Evolutionary conservation across 305 asterid species (phyloP).

Genomic region (Solanum aculeatissimum): DNA sequence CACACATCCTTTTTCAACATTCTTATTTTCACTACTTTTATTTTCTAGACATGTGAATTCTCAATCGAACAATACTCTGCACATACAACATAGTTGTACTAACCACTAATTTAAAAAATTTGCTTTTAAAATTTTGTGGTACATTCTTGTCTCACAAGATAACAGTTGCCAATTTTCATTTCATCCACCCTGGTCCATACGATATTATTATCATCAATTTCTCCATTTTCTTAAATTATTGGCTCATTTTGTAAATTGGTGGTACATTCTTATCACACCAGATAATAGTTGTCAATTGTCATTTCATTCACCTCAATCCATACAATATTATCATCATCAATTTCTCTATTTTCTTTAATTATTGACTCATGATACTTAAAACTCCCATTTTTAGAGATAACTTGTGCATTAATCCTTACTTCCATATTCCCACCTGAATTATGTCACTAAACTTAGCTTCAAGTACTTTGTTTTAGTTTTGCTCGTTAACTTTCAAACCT

Average conservation of each 20-base stretch:
- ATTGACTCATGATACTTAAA: background rate
- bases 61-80: too few species aligned
- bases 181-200: background rate
- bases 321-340: background rate
- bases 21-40: too few species aligned
- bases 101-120: too few species aligned
- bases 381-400: background rate
- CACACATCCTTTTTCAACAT: too few species aligned
- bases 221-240: background rate
- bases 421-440: background rate
- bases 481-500: background rate
- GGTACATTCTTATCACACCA: background rate
- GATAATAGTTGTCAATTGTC: background rate
- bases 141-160: background rate
- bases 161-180: background rate
- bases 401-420: background rate
- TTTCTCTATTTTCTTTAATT: background rate
- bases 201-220: background rate
- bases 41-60: too few species aligned
- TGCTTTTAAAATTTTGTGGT: too few species aligned
- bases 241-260: background rate
- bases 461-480: background rate
- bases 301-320: background rate
- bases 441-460: background rate
- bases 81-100: too few species aligned